These are phyloP conservation scores for Clitopilus hobsonii DNA, from an alignment of 768 basidiomycete species.

Conservation along the genomic window DNA sequence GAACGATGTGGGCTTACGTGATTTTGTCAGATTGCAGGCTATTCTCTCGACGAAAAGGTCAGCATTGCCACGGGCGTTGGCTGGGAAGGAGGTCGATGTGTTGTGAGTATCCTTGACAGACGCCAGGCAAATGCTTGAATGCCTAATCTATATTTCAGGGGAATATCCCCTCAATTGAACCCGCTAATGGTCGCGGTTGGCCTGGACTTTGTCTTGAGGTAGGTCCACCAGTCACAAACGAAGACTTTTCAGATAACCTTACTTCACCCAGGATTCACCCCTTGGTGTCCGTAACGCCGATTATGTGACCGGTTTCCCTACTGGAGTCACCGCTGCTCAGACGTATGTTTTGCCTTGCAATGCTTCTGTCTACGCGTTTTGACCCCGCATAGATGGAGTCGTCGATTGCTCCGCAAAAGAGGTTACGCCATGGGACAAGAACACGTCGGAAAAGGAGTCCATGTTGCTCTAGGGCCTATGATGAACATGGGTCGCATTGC, in stretches of 20 bases:
- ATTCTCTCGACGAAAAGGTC: slow-evolving; percentile 61
- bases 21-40: slow-evolving; percentile 33
- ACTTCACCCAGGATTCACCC: slow-evolving; percentile 51
- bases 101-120: slow-evolving; percentile 34
- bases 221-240: slow-evolving; percentile 4
- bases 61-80: slow-evolving; percentile 63
- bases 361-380: neutral
- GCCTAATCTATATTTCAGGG: slow-evolving; percentile 25
- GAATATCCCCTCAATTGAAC: slow-evolving; percentile 51
- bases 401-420: slow-evolving; percentile 68
- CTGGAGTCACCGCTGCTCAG: slow-evolving; percentile 78
- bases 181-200: slow-evolving; percentile 39
- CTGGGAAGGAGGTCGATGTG: slow-evolving; percentile 63
- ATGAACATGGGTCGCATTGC: slow-evolving; percentile 84
- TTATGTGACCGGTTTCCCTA: slow-evolving; percentile 73
- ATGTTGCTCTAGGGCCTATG: slow-evolving; percentile 77
- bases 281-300: slow-evolving; percentile 76
- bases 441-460: slow-evolving; percentile 78
- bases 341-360: slow-evolving; percentile 47
- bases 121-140: neutral
- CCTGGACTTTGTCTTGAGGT: slow-evolving; percentile 74
- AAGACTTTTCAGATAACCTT: no score
- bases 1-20: neutral
- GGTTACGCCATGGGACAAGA: slow-evolving; percentile 81
- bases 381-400: slow-evolving; percentile 54